These are phyloP conservation scores for Pseudopyrenochaeta lycopersici DNA, from an alignment of 2,329 filamentous ascomycete genomes.

Conservation along the genomic window DNA sequence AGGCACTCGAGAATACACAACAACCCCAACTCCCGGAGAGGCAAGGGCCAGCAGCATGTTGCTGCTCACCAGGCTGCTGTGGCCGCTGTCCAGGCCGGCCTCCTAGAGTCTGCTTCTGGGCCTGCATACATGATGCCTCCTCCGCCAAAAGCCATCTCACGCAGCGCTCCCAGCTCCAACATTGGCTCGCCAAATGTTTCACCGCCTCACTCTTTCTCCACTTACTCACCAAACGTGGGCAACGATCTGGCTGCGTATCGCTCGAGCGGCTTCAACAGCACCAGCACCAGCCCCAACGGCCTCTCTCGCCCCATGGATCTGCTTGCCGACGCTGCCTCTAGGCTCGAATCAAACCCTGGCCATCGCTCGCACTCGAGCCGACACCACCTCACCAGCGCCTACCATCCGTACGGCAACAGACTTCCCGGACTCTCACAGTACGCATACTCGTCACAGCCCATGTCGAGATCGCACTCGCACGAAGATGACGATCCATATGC, in stretches of 20 bases:
- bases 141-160: constrained; percentile 76
- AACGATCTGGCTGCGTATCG: constrained; percentile 67
- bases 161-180: constrained; percentile 87
- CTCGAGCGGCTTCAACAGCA: constrained; percentile 37
- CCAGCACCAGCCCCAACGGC: constrained; percentile 57
- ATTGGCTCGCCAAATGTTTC: constrained; percentile 95
- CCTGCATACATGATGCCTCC: constrained; percentile 78
- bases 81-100: constrained; percentile 58
- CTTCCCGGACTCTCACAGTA: constrained; percentile 62
- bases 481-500: constrained; percentile 83
- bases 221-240: constrained; percentile 66
- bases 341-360: constrained; percentile 69
- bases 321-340: constrained; percentile 73
- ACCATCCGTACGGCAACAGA: constrained; percentile 64
- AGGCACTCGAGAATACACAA: constrained; percentile 98
- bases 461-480: constrained; percentile 87
- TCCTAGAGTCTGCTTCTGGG: constrained; percentile 60
- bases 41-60: constrained; percentile 78
- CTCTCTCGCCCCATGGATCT: constrained; percentile 70
- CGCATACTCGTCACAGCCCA: constrained; percentile 78
- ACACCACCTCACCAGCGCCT: constrained; percentile 52
- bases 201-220: constrained; percentile 85
- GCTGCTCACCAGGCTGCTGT: constrained; percentile 66
- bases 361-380: constrained; percentile 51
- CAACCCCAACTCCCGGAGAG: constrained; percentile 95